These are phyloP conservation scores for Annulohypoxylon bovei DNA, from an alignment of 495 filamentous ascomycete species.

Conservation along the genomic window DNA sequence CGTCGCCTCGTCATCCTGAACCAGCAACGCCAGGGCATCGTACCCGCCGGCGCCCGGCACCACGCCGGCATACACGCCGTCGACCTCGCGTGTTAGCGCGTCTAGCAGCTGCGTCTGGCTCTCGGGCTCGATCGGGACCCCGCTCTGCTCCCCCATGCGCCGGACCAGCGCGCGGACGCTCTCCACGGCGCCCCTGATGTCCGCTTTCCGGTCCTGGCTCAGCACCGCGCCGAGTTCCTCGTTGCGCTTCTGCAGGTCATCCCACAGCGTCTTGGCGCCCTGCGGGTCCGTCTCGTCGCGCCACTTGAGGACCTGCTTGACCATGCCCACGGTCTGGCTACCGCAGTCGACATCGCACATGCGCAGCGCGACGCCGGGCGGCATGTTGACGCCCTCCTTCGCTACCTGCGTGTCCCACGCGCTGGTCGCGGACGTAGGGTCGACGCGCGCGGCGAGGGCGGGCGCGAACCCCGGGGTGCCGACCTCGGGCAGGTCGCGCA, in stretches of 20 bases:
- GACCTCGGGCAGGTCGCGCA: constrained; percentile 71
- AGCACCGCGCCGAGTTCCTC: constrained; percentile 74
- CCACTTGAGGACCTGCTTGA: constrained; percentile 89
- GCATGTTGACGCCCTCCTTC: constrained; percentile 74
- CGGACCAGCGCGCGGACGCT: constrained; percentile 66
- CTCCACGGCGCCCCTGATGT: constrained; percentile 50
- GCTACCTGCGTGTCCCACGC: constrained; percentile 80
- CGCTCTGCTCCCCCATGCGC: constrained; percentile 75
- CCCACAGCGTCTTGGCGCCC: constrained; percentile 77
- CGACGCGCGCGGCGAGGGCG: constrained; percentile 71
- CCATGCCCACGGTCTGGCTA: constrained; percentile 93
- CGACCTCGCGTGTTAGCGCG: constrained; percentile 68
- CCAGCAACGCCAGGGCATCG: constrained; percentile 86
- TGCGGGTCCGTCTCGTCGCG: constrained; percentile 70
- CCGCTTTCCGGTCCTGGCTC: constrained; percentile 50
- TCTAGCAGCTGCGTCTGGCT: constrained; percentile 87
- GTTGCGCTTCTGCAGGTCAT: constrained; percentile 76
- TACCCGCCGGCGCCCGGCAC: constrained; percentile 95
- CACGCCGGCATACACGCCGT: constrained; percentile 88
- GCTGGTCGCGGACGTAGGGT: constrained; percentile 48
- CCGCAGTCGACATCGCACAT: constrained; percentile 98
- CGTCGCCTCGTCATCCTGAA: constrained; percentile 77
- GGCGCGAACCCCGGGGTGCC: constrained; percentile 71
- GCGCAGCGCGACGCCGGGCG: constrained; percentile 78
- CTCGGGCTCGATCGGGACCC: constrained; percentile 89